A percentile compares a stretch with the other conserved stretches of the same genome.
These are phyloP conservation scores for Neonothopanus nambi DNA, from an alignment of 1,284 basidiomycete species.

Conservation along the genomic window DNA sequence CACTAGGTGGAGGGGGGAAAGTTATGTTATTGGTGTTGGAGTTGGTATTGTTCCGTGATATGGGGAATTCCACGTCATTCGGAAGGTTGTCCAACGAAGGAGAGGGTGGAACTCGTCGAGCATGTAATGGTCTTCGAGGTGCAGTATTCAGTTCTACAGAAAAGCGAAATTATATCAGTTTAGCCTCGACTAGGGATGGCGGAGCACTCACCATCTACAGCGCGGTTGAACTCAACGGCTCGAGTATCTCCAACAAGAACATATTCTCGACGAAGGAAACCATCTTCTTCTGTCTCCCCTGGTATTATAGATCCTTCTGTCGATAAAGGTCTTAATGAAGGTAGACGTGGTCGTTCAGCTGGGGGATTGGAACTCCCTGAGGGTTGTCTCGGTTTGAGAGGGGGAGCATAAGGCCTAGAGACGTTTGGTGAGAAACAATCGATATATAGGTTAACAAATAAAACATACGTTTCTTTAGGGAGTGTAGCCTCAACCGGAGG, in stretches of 20 bases:
- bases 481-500: constrained; percentile 19
- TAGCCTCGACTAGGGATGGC: constrained; percentile 4
- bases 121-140: constrained; percentile 57
- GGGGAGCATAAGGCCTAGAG: constrained; percentile 4
- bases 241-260: constrained; percentile 75
- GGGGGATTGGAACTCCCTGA: constrained; percentile 11
- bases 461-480: constrained; percentile 16
- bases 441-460: neutral
- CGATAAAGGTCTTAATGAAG: constrained; percentile 39
- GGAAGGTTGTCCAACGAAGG: constrained; percentile 42
- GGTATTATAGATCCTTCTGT: constrained; percentile 72
- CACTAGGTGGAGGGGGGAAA: constrained; percentile 65
- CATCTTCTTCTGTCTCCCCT: constrained; percentile 82
- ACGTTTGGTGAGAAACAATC: neutral
- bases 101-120: constrained; percentile 47
- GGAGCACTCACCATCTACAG: constrained; percentile 62
- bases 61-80: constrained; percentile 26
- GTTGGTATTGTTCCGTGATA: constrained; percentile 29
- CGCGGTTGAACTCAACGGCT: constrained; percentile 76
- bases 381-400: constrained; percentile 8
- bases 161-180: constrained; percentile 2
- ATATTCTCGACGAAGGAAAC: constrained; percentile 71
- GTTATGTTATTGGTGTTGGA: constrained; percentile 43
- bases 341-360: constrained; percentile 3
- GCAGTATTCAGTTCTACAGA: constrained; percentile 61